Base-by-base conservation (phyloP, 208 protist species). In the Zelonia costaricensis region DNA sequence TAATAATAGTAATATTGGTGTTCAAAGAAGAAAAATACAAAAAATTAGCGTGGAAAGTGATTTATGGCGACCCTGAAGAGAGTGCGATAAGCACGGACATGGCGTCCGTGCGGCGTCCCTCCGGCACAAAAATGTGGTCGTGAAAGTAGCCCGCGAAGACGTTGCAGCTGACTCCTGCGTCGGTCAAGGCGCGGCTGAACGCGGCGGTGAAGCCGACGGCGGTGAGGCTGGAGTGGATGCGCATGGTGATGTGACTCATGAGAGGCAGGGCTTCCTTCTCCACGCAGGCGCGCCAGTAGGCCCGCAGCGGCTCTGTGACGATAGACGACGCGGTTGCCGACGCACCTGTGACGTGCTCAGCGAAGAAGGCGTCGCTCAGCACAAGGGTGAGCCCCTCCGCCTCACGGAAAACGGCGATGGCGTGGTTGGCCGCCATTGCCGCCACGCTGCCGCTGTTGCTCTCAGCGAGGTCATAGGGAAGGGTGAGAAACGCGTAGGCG, bases 241-340 rank as follows among this genome's bases (percentile, higher is more conserved):
- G 64, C 75, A 78, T 80, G n/a, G 70, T 80, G 39, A 84, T 85
- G 28, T 75, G 69, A 42, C 59, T 65, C 76, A 78, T 75, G 8
- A 12, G 44, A 16, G 59, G 63, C 15, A 52, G 44, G 15, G 39
- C 48, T 18, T 64, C 48, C 44, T 60, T 56, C 23, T 43, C 49
- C 15, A 48, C 39, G 58, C 42, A 46, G 27, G 49, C 33, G 20
- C 33, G 40, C 66, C 42, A 65, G 28, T 60, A 54, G 13, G 12
- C 52, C 18, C 42, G 38, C 58, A 64, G 9, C 28, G 28, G 20
- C 18, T 60, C 58, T 43, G 7, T 31, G 0, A 66, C 20, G 13
- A 44, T 10, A 3, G 28, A 7, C 13, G 40, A 12, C 40, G 9
- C 22, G 10, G 28, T 6, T n/a, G n/a, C 36, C 18, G 16, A 9